phyloP scores from a whole-genome alignment of 441 rosid genomes.

The Sinapis alba region DNA sequence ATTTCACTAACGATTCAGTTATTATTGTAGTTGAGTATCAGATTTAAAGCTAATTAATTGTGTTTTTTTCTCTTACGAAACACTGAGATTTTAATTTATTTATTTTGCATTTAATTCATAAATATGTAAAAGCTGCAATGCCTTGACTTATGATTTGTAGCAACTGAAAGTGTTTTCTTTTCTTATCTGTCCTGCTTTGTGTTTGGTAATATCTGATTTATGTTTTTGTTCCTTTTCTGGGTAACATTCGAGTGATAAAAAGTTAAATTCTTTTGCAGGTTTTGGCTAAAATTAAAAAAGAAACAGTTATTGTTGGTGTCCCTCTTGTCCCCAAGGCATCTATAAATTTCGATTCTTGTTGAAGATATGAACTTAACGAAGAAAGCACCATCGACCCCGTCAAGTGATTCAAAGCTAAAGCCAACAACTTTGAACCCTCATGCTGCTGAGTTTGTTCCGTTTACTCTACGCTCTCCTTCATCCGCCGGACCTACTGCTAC shows the following conservation, averaged over 20 bases:
- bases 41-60: background rate
- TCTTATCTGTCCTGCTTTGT: background rate
- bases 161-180: background rate
- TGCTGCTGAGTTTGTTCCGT: constrained; percentile 95
- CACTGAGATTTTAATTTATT: background rate
- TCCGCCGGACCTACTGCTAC: constrained; percentile 28
- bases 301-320: background rate
- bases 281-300: constrained; percentile 49
- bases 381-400: constrained; percentile 55
- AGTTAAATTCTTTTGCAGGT: constrained; percentile 56
- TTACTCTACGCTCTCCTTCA: constrained; percentile 67
- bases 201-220: background rate
- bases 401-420: constrained; percentile 63
- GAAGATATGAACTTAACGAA: constrained; percentile 83
- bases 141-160: background rate
- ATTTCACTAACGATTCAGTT: background rate
- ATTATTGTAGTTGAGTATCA: background rate
- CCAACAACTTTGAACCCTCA: constrained; percentile 81
- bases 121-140: background rate
- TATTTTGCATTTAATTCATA: too few relatives aligned
- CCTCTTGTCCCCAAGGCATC: background rate
- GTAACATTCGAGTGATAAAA: constrained; percentile 23
- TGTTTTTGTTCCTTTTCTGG: constrained; percentile 26
- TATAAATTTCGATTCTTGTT: constrained; percentile 11
- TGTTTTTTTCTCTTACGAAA: constrained; percentile 8